Conservation (phyloP, 768 basidiomycete genomes). For the Boletus tomentosulus region DNA sequence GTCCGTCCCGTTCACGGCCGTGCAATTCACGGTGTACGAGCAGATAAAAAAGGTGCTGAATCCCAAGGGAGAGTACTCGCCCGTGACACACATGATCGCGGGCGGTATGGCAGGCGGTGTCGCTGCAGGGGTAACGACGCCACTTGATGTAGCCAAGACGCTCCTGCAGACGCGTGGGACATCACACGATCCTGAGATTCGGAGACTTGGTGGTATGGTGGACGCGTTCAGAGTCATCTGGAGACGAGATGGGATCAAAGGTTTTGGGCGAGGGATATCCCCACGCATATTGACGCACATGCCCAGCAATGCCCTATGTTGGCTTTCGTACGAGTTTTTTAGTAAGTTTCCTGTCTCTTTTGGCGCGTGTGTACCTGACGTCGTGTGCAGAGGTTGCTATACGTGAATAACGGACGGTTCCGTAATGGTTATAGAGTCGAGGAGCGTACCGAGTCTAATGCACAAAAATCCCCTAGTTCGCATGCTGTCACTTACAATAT, state of each 20-base stretch:
- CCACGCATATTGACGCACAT: conserved; percentile 93
- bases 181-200: conserved; percentile 80
- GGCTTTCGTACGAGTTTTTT: conserved; percentile 98
- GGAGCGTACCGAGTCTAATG: background rate
- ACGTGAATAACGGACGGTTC: conserved; percentile 35
- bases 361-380: conserved; percentile 5
- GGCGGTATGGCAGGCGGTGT: conserved; percentile 92
- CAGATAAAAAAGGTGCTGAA: conserved; percentile 84
- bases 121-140: conserved; percentile 93
- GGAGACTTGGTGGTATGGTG: conserved; percentile 75
- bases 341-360: conserved; percentile 50
- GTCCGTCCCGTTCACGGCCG: conserved; percentile 96
- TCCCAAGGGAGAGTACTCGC: conserved; percentile 83
- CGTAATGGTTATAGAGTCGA: conserved; percentile 14
- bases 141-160: conserved; percentile 96
- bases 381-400: conserved; percentile 56
- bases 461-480: background rate
- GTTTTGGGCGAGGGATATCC: conserved; percentile 82
- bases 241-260: conserved; percentile 77
- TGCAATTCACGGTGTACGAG: conserved; percentile 96
- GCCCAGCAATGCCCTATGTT: conserved; percentile 96
- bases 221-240: conserved; percentile 90
- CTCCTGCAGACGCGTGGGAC: conserved; percentile 92
- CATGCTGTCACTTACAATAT: conserved; percentile 11
- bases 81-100: conserved; percentile 86